Conservation (phyloP, 1,284 basidiomycete species). For the Tilletia caries region DNA sequence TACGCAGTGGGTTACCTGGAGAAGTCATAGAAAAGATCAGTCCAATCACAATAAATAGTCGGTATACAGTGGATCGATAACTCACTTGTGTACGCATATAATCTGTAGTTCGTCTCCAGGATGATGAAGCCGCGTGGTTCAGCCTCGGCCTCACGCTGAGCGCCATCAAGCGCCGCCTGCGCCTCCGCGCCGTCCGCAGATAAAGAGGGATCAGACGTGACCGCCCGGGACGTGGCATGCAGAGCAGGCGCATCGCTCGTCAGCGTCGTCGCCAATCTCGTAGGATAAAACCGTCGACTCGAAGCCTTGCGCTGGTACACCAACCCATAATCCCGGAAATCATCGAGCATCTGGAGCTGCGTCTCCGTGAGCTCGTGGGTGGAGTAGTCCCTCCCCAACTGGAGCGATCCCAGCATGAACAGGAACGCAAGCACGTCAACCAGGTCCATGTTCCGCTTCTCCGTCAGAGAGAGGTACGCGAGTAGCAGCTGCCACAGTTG, state of each 20-base stretch:
- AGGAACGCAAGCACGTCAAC: constrained; percentile 91
- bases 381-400: constrained; percentile 63
- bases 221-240: background rate
- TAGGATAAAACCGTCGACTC: constrained; percentile 71
- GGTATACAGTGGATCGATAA: constrained; percentile 16
- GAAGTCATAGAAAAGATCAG: too few species aligned
- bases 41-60: too few species aligned
- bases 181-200: too few species aligned
- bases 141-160: constrained; percentile 36
- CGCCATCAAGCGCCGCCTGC: background rate
- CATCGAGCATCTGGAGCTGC: constrained; percentile 81
- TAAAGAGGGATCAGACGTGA: too few species aligned
- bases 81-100: constrained; percentile 95
- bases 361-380: constrained; percentile 74
- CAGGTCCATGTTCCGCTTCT: constrained; percentile 65
- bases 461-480: constrained; percentile 64
- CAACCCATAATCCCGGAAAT: constrained; percentile 90
- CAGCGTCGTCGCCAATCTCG: constrained; percentile 89
- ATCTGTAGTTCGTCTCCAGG: constrained; percentile 94
- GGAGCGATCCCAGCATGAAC: constrained; percentile 59
- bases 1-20: constrained; percentile 89
- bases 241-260: constrained; percentile 54
- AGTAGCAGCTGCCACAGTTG: constrained; percentile 96
- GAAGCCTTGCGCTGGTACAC: constrained; percentile 67
- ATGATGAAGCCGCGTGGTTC: constrained; percentile 76